Evolutionary conservation across 345 rosid species (phyloP).

Genomic region (Psidium guajava): DNA sequence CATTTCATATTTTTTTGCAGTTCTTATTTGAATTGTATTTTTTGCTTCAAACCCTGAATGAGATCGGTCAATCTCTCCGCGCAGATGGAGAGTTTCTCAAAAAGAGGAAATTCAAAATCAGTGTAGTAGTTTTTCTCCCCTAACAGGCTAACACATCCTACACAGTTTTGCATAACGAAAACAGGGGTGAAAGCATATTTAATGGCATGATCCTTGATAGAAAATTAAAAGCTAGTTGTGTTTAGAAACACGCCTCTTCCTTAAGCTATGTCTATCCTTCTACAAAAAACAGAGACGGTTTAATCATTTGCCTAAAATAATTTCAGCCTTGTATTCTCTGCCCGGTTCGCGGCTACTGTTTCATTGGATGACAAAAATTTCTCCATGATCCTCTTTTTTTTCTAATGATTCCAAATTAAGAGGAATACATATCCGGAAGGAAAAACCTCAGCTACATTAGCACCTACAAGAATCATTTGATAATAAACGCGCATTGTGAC

Average conservation of each 20-base stretch:
- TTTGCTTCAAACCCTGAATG: no score
- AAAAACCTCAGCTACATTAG: background rate
- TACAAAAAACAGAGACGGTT: no score
- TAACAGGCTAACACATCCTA: background rate
- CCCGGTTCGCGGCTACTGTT: slow-evolving; percentile 20
- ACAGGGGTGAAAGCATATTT: background rate
- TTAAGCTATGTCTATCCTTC: no score
- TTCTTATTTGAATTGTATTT: no score
- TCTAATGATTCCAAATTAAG: background rate
- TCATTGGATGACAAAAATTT: background rate
- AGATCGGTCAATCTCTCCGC: no score
- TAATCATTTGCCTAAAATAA: no score
- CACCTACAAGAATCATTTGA: no score
- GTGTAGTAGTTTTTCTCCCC: no score
- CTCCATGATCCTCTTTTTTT: background rate
- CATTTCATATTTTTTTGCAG: no score
- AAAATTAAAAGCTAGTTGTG: background rate
- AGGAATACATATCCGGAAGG: background rate
- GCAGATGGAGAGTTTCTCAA: no score
- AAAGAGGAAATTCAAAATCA: no score
- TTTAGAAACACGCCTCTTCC: background rate
- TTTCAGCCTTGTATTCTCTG: background rate
- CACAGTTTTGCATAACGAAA: background rate
- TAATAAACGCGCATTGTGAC: background rate
- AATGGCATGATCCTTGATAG: background rate